Conservation (phyloP, 306 rosid genomes). For the Mucuna pruriens region DNA sequence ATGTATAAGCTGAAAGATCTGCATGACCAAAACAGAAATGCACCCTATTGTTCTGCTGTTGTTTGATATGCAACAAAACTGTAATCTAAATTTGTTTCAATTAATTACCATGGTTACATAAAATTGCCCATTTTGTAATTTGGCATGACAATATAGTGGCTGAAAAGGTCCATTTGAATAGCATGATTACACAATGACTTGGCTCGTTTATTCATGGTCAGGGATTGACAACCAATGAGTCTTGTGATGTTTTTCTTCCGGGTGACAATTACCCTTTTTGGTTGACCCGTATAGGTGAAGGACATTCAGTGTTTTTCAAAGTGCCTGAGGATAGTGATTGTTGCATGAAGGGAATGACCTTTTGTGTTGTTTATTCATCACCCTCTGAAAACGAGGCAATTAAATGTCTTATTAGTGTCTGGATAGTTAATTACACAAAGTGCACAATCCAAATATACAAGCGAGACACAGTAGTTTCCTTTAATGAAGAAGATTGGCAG, state of each 20-base stretch:
- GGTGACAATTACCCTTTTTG: too few relatives aligned
- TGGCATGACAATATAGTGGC: background rate
- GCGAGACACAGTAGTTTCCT: constrained; percentile 1
- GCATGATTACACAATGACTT: background rate
- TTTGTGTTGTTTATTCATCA: too few relatives aligned
- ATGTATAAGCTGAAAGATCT: too few relatives aligned
- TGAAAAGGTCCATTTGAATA: background rate
- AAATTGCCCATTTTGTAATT: background rate
- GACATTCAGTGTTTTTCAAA: too few relatives aligned
- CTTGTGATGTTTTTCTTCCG: background rate
- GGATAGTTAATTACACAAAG: constrained; percentile 24
- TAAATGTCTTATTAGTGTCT: background rate
- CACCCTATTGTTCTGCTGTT: too few relatives aligned
- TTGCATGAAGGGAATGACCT: too few relatives aligned
- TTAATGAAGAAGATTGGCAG: constrained; percentile 37
- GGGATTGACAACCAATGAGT: background rate
- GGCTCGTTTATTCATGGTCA: background rate
- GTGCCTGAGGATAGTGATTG: too few relatives aligned
- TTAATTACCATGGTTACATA: background rate
- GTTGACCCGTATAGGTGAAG: too few relatives aligned
- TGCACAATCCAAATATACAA: constrained; percentile 8
- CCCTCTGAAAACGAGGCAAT: too few relatives aligned
- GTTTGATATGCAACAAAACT: too few relatives aligned
- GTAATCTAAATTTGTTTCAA: too few relatives aligned
- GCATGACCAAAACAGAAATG: too few relatives aligned